These are phyloP conservation scores for Pisolithus orientalis DNA, from an alignment of 768 basidiomycete genomes.

Conservation along the genomic window DNA sequence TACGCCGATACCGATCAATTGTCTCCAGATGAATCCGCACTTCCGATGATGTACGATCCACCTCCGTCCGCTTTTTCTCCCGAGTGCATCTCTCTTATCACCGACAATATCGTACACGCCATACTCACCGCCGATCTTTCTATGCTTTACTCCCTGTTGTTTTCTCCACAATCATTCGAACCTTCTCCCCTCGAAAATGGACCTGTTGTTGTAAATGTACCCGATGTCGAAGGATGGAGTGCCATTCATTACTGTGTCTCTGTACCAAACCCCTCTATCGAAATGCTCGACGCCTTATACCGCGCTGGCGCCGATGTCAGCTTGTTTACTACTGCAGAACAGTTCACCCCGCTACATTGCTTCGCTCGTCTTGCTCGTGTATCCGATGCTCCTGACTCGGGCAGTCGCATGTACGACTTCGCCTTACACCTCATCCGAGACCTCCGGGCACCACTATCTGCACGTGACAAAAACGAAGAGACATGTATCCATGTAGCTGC, in stretches of 20 bases:
- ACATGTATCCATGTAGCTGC: constrained; percentile 80
- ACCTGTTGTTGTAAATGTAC: constrained; percentile 59
- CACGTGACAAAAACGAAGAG: constrained; percentile 60
- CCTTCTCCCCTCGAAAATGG: constrained; percentile 32
- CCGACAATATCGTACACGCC: constrained; percentile 49
- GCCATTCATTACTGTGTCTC: constrained; percentile 66
- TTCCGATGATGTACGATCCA: constrained; percentile 23
- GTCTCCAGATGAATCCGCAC: constrained; percentile 20
- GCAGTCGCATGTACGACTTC: constrained; percentile 47
- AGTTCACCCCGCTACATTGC: constrained; percentile 65
- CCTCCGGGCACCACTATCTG: constrained; percentile 62
- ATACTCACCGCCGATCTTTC: constrained; percentile 44
- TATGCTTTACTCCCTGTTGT: constrained; percentile 50
- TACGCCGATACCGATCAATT: constrained; percentile 15
- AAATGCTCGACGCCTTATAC: constrained; percentile 65
- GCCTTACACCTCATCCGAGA: constrained; percentile 62
- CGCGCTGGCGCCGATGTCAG: constrained; percentile 71
- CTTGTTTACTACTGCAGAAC: constrained; percentile 58
- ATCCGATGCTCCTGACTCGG: constrained; percentile 28
- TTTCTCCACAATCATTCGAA: constrained; percentile 39
- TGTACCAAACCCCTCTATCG: constrained; percentile 46
- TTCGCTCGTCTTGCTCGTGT: constrained; percentile 41
- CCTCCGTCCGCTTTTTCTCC: constrained; percentile 29
- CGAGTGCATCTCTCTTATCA: constrained; percentile 37
- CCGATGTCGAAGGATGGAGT: constrained; percentile 66